A percentile compares a stretch with the other conserved stretches of the same genome.
Conservation (phyloP, 805 yeast genomes). For the Metschnikowia kofuensis region DNA sequence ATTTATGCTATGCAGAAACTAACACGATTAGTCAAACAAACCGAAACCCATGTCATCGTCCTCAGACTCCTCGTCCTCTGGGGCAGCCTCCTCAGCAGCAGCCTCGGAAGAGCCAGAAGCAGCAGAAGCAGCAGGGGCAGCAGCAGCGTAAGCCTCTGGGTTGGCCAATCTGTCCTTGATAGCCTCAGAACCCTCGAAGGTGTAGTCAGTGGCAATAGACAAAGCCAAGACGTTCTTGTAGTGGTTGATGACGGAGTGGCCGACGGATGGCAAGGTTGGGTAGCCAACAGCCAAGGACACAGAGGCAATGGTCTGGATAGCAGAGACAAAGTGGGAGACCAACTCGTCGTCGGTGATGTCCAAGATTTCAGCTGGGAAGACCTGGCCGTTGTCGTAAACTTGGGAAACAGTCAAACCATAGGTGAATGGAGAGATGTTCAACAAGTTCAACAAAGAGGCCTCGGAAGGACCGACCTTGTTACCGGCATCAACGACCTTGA, state of each 20-base stretch:
- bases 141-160: slow-evolving; percentile 99
- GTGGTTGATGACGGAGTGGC: slow-evolving; percentile 98
- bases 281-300: slow-evolving; percentile 96
- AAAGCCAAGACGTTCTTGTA: slow-evolving; percentile 98
- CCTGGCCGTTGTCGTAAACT: slow-evolving; percentile 98
- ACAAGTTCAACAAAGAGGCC: slow-evolving; percentile 98
- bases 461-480: slow-evolving; percentile 97
- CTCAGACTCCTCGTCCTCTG: slow-evolving; percentile 60
- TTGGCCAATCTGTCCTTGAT: slow-evolving; percentile 99
- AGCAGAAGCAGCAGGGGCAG: slow-evolving; percentile 96
- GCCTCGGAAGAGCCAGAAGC: slow-evolving; percentile 62
- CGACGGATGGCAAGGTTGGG: slow-evolving; percentile 99
- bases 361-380: slow-evolving; percentile 94
- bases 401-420: slow-evolving; percentile 96
- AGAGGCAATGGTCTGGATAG: slow-evolving; percentile 90
- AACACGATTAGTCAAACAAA: slow-evolving; percentile 80
- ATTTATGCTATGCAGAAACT: slow-evolving; percentile 3
- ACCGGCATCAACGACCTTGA: slow-evolving; percentile 87
- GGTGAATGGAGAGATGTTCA: slow-evolving; percentile 99
- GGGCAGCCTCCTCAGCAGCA: slow-evolving; percentile 69
- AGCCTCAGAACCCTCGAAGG: slow-evolving; percentile 98
- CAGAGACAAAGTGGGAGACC: slow-evolving; percentile 85
- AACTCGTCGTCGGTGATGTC: slow-evolving; percentile 98
- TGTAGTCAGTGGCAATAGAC: slow-evolving; percentile 97
- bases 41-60: slow-evolving; percentile 98